Conservation (phyloP, 2,329 filamentous ascomycete species). For the Fusarium tanahbumbuense region DNA sequence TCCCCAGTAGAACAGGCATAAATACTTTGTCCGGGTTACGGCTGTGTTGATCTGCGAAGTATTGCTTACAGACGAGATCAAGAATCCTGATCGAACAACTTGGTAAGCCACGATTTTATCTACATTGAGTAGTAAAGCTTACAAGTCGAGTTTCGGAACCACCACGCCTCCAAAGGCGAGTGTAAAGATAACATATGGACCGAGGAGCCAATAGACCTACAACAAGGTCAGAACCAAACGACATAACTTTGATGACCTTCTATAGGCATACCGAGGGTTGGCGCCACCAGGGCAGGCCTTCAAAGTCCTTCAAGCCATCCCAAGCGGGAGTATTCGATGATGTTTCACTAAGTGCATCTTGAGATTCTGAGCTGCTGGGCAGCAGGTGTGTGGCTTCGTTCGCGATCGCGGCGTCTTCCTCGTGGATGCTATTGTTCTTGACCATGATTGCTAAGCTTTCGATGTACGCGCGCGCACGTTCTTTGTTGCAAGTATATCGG, state of each 20-base stretch:
- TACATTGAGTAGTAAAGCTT: slow-evolving; percentile 44
- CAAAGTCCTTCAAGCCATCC: slow-evolving; percentile 68
- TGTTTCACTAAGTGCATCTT: slow-evolving; percentile 20
- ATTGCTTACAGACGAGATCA: slow-evolving; percentile 83
- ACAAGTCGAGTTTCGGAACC: slow-evolving; percentile 88
- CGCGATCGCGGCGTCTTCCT: slow-evolving; percentile 15
- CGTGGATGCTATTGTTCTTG: slow-evolving; percentile 4
- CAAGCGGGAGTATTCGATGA: slow-evolving; percentile 51
- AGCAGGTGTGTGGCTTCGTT: slow-evolving; percentile 57
- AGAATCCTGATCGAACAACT: slow-evolving; percentile 67
- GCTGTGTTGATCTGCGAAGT: slow-evolving; percentile 76
- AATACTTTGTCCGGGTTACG: slow-evolving; percentile 69
- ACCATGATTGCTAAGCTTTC: slow-evolving; percentile 19
- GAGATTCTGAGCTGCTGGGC: slow-evolving; percentile 39
- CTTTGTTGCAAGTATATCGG: neutral
- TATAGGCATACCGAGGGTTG: slow-evolving; percentile 66
- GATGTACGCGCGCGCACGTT: neutral
- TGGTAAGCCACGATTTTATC: slow-evolving; percentile 25
- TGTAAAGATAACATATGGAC: slow-evolving; percentile 83
- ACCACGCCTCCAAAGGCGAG: slow-evolving; percentile 87
- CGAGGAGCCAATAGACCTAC: slow-evolving; percentile 85
- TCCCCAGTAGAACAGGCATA: slow-evolving; percentile 73
- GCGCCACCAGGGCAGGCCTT: slow-evolving; percentile 70
- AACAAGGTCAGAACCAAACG: slow-evolving; percentile 39
- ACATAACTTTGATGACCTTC: neutral